A percentile compares a stretch with the other conserved stretches of the same genome.
Conservation (phyloP, 129 eudicot species). For the Erigeron canadensis region DNA sequence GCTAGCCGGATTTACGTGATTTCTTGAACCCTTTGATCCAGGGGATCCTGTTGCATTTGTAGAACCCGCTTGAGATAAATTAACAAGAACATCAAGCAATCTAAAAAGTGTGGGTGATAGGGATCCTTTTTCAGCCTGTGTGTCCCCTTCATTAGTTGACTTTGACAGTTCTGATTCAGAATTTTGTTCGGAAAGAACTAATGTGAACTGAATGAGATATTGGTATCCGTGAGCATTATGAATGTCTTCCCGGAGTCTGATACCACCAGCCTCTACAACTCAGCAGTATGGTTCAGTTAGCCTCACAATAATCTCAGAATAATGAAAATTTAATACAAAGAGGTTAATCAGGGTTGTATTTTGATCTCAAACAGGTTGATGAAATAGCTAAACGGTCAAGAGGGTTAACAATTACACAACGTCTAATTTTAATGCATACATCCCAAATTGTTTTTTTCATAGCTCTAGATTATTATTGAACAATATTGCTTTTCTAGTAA, state of each 20-base stretch:
- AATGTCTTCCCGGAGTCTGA: slow-evolving; percentile 89
- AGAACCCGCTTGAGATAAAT: slow-evolving; percentile 72
- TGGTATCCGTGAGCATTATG: slow-evolving; percentile 99
- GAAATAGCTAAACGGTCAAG: too few species aligned
- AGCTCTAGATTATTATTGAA: too few species aligned
- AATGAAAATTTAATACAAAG: background rate
- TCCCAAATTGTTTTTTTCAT: too few species aligned
- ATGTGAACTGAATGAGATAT: slow-evolving; percentile 84
- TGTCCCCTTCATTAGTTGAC: slow-evolving; percentile 32
- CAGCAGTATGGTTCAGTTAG: slow-evolving; percentile 34
- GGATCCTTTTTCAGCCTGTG: slow-evolving; percentile 38
- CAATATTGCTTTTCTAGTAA: too few species aligned
- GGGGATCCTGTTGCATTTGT: slow-evolving; percentile 41
- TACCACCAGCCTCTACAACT: slow-evolving; percentile 89
- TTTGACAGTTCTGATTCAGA: slow-evolving; percentile 38
- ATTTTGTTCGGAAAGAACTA: slow-evolving; percentile 58
- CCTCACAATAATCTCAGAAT: slow-evolving; percentile 16
- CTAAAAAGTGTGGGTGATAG: slow-evolving; percentile 85
- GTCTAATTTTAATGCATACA: too few species aligned
- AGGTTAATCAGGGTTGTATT: too few species aligned
- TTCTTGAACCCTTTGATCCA: slow-evolving; percentile 45
- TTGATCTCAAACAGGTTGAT: too few species aligned
- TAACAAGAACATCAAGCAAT: slow-evolving; percentile 87
- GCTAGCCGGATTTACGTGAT: slow-evolving; percentile 37
- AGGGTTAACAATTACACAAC: too few species aligned